Base-by-base conservation (phyloP, 208 protist genomes). In the Balamuthia mandrillaris region DNA sequence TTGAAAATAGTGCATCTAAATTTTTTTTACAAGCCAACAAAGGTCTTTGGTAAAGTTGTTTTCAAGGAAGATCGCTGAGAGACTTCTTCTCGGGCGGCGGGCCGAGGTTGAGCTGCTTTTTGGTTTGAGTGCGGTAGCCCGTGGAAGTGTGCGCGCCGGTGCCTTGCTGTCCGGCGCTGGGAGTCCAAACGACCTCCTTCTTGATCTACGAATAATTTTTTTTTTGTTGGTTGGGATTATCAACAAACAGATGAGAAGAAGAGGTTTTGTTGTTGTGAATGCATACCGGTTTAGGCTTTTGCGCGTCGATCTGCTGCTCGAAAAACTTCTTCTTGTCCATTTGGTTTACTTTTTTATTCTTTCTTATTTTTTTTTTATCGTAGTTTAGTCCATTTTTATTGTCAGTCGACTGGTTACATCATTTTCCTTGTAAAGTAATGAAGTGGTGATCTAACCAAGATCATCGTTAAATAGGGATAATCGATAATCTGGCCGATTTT, bases 251-350 rank as follows among this genome's bases (percentile, higher is more conserved):
- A 44, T 37, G 42, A 18, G 24, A 68, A 35, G 24, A 6, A 24
- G 60, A 6, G 24, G 5, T 9, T 24, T 6, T 27, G 60, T 6
- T 44, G 60, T 5, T 24, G 3, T 27, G 24, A 18, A 31, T 6
- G 24, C 4, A 35, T 35, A 68, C 60, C 33, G 60, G 60, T n/a
- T 68, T 68, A 35, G 60, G 60, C 60, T 68, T 68, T 35, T 68
- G 60, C 5, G 60, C 60, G 24, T 31, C 24, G 6, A 68, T 68
- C 24, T 68, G 60, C 24, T 68, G 33, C 24, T 68, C 60, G 33
- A 68, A 68, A 35, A 68, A 68, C 60, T 68, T 68, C 47, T 54
- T 54, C 47, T 54, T 14, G 47, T n/a, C n/a, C n/a, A n/a, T n/a
- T n/a, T n/a, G n/a, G n/a, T n/a, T n/a, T n/a, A n/a, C n/a, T n/a